These are phyloP conservation scores for Pleurozium schreberi DNA, from an alignment of 225 moss, liverwort and hornwort genomes.

Conservation along the genomic window DNA sequence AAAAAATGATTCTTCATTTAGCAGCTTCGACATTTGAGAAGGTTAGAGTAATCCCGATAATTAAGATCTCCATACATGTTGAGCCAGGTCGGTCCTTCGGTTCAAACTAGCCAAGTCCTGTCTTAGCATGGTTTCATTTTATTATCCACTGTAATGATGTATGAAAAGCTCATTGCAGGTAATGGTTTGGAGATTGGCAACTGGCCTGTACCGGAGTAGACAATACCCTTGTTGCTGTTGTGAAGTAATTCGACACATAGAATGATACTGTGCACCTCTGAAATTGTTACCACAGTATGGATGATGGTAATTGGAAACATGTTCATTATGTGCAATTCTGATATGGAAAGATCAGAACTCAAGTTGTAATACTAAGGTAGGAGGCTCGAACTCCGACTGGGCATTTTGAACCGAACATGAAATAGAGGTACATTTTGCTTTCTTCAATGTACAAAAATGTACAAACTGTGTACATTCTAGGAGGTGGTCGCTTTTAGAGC, in stretches of 20 bases:
- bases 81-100: background rate
- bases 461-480: too few species aligned
- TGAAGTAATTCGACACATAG: background rate
- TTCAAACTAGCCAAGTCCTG: background rate
- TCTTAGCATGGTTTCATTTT: background rate
- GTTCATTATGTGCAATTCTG: background rate
- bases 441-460: too few species aligned
- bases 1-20: background rate
- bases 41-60: background rate
- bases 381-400: too few species aligned
- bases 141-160: background rate
- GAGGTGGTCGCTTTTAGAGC: too few species aligned
- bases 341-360: background rate
- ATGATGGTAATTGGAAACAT: background rate
- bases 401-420: too few species aligned
- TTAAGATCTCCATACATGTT: background rate
- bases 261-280: background rate
- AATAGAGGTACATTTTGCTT: too few species aligned
- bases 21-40: background rate
- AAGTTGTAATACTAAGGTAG: background rate
- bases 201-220: constrained; percentile 33
- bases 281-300: background rate
- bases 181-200: constrained; percentile 63
- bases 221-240: background rate
- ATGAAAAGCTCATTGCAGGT: constrained; percentile 17